These are phyloP conservation scores for Lentinus tigrinus DNA, from an alignment of 768 basidiomycete species.

Conservation along the genomic window DNA sequence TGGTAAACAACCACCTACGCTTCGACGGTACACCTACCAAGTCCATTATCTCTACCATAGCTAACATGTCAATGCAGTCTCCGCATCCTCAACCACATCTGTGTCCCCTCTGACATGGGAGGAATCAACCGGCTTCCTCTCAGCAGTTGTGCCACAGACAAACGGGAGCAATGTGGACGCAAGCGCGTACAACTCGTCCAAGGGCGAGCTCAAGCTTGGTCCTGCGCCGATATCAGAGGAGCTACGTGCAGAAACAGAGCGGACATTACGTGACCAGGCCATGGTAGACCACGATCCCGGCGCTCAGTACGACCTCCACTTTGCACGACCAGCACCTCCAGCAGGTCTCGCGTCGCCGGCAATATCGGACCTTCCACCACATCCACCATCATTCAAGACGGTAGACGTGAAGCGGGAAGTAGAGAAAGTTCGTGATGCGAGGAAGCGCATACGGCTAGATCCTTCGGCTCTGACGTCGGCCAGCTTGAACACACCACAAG, in stretches of 20 bases:
- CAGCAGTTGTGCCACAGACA: constrained; percentile 69
- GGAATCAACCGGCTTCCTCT: constrained; percentile 81
- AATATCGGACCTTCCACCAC: constrained; percentile 73
- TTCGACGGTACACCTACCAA: constrained; percentile 67
- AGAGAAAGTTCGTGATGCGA: constrained; percentile 80
- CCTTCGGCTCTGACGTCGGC: constrained; percentile 60
- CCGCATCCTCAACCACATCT: constrained; percentile 64
- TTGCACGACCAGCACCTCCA: constrained; percentile 45
- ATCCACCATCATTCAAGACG: constrained; percentile 79
- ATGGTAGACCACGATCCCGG: constrained; percentile 69
- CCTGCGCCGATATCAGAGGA: constrained; percentile 77
- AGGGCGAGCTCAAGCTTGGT: constrained; percentile 83
- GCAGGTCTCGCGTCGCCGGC: constrained; percentile 64
- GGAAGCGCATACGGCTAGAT: constrained; percentile 90
- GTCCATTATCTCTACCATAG: constrained; percentile 1
- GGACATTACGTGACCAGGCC: constrained; percentile 77
- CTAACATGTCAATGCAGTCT: constrained; percentile 49
- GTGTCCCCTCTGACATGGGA: constrained; percentile 73
- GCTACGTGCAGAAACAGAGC: constrained; percentile 76
- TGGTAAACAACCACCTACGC: constrained; percentile 90
- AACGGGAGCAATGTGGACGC: constrained; percentile 58
- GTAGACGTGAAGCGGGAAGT: constrained; percentile 91
- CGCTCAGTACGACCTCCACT: constrained; percentile 64
- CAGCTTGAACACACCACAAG: constrained; percentile 61
- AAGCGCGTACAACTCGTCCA: constrained; percentile 71